These are phyloP conservation scores for Lagerstroemia speciosa DNA, from an alignment of 345 rosid genomes.

Conservation along the genomic window DNA sequence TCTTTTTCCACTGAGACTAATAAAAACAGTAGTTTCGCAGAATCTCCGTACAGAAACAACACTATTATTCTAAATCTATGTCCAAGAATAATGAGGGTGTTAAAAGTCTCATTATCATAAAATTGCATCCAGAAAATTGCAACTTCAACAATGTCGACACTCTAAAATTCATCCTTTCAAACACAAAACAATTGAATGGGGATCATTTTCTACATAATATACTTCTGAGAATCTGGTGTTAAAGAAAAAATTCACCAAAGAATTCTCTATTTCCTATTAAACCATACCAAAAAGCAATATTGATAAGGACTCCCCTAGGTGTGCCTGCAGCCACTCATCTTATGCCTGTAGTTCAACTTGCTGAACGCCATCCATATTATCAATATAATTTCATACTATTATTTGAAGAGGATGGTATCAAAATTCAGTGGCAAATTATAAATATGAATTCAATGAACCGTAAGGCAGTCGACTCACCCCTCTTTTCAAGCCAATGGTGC, in stretches of 20 bases:
- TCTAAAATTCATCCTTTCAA: too few species aligned
- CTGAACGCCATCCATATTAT: neutral
- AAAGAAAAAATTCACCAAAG: neutral
- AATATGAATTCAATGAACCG: neutral
- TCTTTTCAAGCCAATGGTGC: neutral
- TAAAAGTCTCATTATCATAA: too few species aligned
- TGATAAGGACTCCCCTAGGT: neutral
- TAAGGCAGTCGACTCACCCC: too few species aligned
- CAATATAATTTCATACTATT: neutral
- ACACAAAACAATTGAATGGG: too few species aligned
- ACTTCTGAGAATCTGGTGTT: neutral
- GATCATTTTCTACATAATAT: neutral
- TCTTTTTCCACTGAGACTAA: neutral
- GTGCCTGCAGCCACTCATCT: neutral
- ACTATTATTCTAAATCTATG: neutral
- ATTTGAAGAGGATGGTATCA: neutral
- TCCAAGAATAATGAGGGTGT: neutral
- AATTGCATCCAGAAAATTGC: neutral
- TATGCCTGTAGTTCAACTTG: neutral
- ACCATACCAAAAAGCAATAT: neutral
- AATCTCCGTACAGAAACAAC: neutral
- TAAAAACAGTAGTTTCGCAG: neutral
- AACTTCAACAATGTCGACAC: neutral
- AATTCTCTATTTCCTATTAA: neutral
- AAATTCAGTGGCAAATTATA: neutral